Conservation (phyloP, 1,139 yeast species). For the Trichomonascaceae sp. region DNA sequence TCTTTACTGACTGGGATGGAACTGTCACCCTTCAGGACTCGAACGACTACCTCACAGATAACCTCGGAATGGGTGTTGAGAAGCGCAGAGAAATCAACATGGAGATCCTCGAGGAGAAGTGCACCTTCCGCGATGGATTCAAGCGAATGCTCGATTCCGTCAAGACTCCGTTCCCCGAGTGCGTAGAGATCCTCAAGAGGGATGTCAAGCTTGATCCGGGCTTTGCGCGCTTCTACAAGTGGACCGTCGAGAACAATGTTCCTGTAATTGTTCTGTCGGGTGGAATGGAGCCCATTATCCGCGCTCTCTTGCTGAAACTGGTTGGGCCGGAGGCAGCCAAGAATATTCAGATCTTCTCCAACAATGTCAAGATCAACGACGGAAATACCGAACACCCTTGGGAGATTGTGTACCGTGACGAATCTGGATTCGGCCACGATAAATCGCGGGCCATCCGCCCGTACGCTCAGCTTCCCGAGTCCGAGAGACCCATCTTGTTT, state of each 20-base stretch:
- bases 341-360: constrained; percentile 70
- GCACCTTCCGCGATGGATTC: constrained; percentile 68
- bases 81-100: constrained; percentile 57
- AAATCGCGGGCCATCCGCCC: constrained; percentile 73
- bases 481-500: constrained; percentile 47
- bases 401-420: constrained; percentile 79
- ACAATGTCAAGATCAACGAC: constrained; percentile 51
- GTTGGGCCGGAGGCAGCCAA: constrained; percentile 66
- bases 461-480: constrained; percentile 31
- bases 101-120: constrained; percentile 54
- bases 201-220: constrained; percentile 80
- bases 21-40: constrained; percentile 89
- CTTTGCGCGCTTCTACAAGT: constrained; percentile 63
- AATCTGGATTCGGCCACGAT: constrained; percentile 86
- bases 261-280: constrained; percentile 69
- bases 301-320: constrained; percentile 56
- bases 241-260: constrained; percentile 58
- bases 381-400: no score
- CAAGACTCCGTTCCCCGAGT: constrained; percentile 63
- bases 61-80: constrained; percentile 70
- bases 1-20: constrained; percentile 96
- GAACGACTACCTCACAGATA: constrained; percentile 82
- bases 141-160: constrained; percentile 71
- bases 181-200: constrained; percentile 41
- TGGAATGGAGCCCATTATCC: constrained; percentile 88